Percentiles rank a stretch among this genome's conserved stretches.
Evolutionary conservation across 257 asterid species (phyloP).

Genomic region (Cinchona pubescens): DNA sequence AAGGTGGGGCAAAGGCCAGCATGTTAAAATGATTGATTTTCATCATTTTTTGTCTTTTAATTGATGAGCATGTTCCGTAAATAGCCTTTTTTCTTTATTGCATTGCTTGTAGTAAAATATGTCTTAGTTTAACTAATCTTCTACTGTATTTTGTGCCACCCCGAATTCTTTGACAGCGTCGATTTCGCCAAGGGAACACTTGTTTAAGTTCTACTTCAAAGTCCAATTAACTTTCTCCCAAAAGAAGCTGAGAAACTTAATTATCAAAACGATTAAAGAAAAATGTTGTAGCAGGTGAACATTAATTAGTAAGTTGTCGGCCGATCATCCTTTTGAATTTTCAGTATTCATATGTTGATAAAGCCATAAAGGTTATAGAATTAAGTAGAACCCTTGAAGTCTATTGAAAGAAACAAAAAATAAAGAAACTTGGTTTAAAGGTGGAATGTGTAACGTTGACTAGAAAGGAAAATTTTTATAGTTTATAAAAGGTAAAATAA

Average conservation of each 20-base stretch:
- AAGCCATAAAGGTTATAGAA: too few relatives aligned
- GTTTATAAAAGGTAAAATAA: neutral
- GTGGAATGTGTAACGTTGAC: neutral
- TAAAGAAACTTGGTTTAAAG: neutral
- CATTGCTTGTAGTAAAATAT: neutral
- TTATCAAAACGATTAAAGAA: too few relatives aligned
- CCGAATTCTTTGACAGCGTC: neutral
- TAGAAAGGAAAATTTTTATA: neutral
- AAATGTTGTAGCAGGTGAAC: too few relatives aligned
- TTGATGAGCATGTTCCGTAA: slow-evolving; percentile 15
- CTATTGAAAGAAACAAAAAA: neutral
- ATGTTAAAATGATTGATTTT: slow-evolving; percentile 13
- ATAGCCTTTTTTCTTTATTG: slow-evolving; percentile 1
- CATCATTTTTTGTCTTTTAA: neutral
- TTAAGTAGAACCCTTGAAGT: neutral
- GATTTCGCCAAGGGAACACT: slow-evolving; percentile 7
- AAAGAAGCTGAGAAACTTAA: neutral
- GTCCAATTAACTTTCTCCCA: neutral
- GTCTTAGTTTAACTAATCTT: neutral
- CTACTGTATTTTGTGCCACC: slow-evolving; percentile 4
- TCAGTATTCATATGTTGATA: neutral
- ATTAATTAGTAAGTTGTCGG: neutral
- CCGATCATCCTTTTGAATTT: neutral
- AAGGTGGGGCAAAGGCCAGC: slow-evolving; percentile 11
- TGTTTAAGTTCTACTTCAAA: neutral